Base-by-base conservation (phyloP, 345 rosid genomes). In the Lepidium aucheri region DNA sequence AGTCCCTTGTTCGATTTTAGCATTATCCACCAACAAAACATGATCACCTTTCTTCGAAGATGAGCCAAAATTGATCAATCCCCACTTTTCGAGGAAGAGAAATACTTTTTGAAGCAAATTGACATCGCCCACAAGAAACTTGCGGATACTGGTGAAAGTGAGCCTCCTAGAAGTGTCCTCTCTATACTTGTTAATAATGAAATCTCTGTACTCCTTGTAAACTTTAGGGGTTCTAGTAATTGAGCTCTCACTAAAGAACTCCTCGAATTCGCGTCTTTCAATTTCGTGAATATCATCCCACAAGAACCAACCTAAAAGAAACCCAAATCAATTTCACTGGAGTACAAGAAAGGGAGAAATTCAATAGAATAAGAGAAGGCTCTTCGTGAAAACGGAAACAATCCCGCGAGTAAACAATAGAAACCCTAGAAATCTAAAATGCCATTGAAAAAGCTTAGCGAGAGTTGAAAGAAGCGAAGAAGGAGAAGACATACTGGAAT, bases 281-380 rank as follows among this genome's bases (percentile, higher is more conserved):
- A 81, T 86, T 63, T 88, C 93, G 84, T 94, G 96, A 41, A 94
- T 90, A 42, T 90, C 95, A 67, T 82, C 87, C 99, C 99, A 94
- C 30, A 79, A 58, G 70, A 94, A 94, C 97, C 97, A 94, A 76
- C 91, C 96, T 87, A 68, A 18, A 9, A 47, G 30, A 12, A 16
- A 42, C 53, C 55, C 57, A 67, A 59, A 58, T 52, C 49, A 50
- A 36, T 28, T 39, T 28, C 62, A 45, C 17, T 22, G 14, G 8
- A n/a, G 10, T 9, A 14, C 55, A 30, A 69, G 30, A 38, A 52
- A 28, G 20, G 12, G 24, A 39, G 39, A 60, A 3, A 42, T 1
- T 38, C 1, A 26, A 43, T 6, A 40, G 34, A 22, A 7, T 6
- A 26, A 43, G 16, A 58, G 47, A 36, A 52, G 35, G n/a, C 22